Conservation (phyloP, 2,329 filamentous ascomycete genomes). For the Phialophora expanda region DNA sequence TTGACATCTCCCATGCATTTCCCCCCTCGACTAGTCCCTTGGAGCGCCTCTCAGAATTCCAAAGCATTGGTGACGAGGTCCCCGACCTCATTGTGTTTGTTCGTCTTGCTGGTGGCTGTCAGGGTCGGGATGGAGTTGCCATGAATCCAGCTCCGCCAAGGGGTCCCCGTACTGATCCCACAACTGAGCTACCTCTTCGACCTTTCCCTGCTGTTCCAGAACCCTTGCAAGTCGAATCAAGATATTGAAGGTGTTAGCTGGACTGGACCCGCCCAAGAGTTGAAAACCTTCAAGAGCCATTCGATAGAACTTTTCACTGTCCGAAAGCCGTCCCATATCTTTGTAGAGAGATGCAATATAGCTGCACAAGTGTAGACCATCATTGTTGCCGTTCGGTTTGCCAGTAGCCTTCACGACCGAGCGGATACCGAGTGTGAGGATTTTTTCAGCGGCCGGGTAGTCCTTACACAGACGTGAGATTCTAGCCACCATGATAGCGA, state of each 20-base stretch:
- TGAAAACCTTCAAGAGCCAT: background rate
- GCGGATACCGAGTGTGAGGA: background rate
- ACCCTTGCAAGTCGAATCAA: background rate
- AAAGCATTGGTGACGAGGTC: background rate
- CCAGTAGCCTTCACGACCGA: background rate
- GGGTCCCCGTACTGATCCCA: background rate
- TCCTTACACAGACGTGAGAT: background rate
- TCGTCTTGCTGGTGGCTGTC: background rate
- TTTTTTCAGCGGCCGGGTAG: background rate
- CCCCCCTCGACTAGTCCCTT: no score
- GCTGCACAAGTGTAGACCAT: background rate
- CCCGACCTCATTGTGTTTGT: no score
- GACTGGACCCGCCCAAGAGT: background rate
- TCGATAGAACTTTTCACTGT: constrained; percentile 1
- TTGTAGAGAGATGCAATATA: background rate
- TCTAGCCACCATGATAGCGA: background rate
- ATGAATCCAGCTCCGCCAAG: background rate
- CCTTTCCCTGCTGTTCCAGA: background rate
- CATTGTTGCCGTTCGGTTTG: background rate
- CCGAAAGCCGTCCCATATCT: no score
- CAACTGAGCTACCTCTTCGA: background rate
- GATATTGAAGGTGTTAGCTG: accelerated
- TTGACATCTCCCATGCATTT: background rate
- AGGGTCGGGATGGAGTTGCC: background rate
- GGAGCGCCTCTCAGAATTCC: background rate